Conservation (phyloP, 768 basidiomycete species). For the Boletus edulis region DNA sequence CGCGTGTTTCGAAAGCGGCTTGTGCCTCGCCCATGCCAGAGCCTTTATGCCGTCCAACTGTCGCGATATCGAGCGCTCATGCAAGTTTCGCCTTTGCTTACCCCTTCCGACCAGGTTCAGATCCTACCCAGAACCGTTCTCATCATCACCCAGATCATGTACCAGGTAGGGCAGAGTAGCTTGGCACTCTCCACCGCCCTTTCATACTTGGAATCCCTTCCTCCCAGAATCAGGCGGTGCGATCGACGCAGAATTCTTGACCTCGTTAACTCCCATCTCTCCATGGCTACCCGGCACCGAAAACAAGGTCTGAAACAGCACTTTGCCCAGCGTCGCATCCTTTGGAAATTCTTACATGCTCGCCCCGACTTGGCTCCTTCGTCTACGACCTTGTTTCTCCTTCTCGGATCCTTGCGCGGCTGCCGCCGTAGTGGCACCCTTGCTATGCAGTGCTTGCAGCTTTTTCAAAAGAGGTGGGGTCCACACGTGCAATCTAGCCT, state of each 20-base stretch:
- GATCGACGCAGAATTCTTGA: slow-evolving; percentile 41
- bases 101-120: slow-evolving; percentile 30
- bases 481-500: slow-evolving; percentile 48
- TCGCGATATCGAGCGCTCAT: slow-evolving; percentile 40
- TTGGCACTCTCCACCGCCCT: slow-evolving; percentile 45
- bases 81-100: slow-evolving; percentile 39
- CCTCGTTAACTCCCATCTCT: slow-evolving; percentile 47
- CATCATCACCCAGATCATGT: slow-evolving; percentile 45
- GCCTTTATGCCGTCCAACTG: slow-evolving; percentile 7
- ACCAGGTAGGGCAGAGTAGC: slow-evolving; percentile 37
- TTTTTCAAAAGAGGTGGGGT: slow-evolving; percentile 59
- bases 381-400: slow-evolving; percentile 54
- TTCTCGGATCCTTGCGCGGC: slow-evolving; percentile 51
- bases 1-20: slow-evolving; percentile 11
- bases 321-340: slow-evolving; percentile 41
- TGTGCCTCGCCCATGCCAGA: slow-evolving; percentile 13
- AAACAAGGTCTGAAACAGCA: slow-evolving; percentile 42
- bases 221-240: slow-evolving; percentile 37
- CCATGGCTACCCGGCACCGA: slow-evolving; percentile 35
- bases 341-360: slow-evolving; percentile 43
- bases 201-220: slow-evolving; percentile 49
- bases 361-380: slow-evolving; percentile 55
- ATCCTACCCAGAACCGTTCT: slow-evolving; percentile 44
- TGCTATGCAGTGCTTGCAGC: slow-evolving; percentile 42
- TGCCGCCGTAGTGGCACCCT: slow-evolving; percentile 53